Base-by-base conservation (phyloP, 495 filamentous ascomycete genomes). In the Pyronema domesticum region DNA sequence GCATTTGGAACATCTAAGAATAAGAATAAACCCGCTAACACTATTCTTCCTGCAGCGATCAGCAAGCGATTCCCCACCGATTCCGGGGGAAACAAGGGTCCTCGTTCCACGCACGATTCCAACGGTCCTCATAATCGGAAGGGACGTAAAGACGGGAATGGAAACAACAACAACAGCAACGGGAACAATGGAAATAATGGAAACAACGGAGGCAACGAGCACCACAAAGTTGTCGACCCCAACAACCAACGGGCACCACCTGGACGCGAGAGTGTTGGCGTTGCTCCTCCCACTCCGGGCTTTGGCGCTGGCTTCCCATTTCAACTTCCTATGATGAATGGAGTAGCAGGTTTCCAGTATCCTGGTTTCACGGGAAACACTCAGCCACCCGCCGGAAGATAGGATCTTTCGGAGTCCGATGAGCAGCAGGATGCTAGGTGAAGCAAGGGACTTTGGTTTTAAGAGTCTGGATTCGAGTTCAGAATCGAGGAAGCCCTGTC, bases 51-150 rank as follows among this genome's bases (percentile, higher is more conserved):
- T 55, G n/a, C 30, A 66, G 63, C 63, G 17, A 66, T 66, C 23
- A 65, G 63, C 59, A 66, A 66, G 36, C 56, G 63, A 39, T 64
- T 62, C 54, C 63, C 63, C 15, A 65, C 63, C 17, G 63, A 65
- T 48, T 65, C 63, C 23, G 63, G 63, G 23, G 63, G 63, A 11
- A 57, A 64, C 14, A 65, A 64, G 49, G 63, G 63, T 15, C 63
- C 63, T 35, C 63, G 58, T 17, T 65, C 62, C 30, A 62, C 63
- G 33, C 58, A 65, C 46, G 62, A 65, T 51, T 36, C 50, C 39
- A 37, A 19, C 17, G 36, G 33, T 7, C 5, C 10, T 7, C 48
- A 18, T 14, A 33, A 35, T 35, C 48, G 37, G 7, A 13, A 19
- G 7, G n/a, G n/a, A n/a, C 15, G 14, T 8, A 39, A 49, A 6